Conservation (phyloP, 176 grass and related monocot species). For the Raddia distichophylla region DNA sequence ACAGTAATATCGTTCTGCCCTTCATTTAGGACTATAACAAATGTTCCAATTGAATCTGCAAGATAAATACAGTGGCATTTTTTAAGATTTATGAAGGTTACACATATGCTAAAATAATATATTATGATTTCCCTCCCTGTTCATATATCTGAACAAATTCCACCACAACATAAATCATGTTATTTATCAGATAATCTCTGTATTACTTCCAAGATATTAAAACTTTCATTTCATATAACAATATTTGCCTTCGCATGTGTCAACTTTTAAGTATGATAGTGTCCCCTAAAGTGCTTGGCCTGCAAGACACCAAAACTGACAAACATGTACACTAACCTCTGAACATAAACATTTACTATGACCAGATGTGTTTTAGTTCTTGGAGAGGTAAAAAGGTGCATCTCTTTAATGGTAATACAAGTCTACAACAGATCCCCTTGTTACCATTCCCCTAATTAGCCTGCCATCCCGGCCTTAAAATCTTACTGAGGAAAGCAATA, state of each 20-base stretch:
- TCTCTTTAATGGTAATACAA: not conserved
- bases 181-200: not conserved
- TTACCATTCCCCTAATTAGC: not conserved
- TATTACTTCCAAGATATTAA: not conserved
- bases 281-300: not conserved
- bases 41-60: slow-evolving; percentile 53
- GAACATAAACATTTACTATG: not conserved
- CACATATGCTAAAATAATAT: slow-evolving; percentile 1
- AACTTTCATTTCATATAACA: not conserved
- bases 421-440: not conserved
- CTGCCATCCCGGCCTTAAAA: not conserved
- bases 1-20: slow-evolving; percentile 47
- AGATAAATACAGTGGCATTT: slow-evolving; percentile 28
- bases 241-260: not conserved
- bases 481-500: slow-evolving; percentile 23
- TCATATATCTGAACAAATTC: slow-evolving; percentile 24
- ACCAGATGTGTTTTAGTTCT: not conserved
- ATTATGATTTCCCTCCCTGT: not conserved
- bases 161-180: not conserved
- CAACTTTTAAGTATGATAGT: not conserved
- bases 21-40: slow-evolving; percentile 56
- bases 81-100: slow-evolving; percentile 14
- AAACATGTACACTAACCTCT: not conserved
- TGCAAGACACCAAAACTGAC: not conserved
- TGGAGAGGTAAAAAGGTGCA: not conserved